These are phyloP conservation scores for Trichoderma lentiforme DNA, from an alignment of 2,329 filamentous ascomycete species.

Conservation along the genomic window DNA sequence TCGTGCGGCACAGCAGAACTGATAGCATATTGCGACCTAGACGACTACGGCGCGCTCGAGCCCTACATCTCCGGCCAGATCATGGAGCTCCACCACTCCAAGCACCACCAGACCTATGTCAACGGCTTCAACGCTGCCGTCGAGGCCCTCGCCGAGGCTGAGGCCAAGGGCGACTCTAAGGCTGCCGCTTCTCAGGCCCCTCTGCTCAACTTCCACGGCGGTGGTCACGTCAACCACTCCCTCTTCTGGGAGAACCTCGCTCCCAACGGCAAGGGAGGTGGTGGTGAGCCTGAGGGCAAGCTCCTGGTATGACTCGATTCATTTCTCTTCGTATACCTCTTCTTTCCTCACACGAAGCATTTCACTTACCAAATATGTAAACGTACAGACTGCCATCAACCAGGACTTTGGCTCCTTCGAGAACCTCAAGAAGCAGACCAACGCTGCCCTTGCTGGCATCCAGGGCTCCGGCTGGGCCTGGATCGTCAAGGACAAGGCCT, in stretches of 20 bases:
- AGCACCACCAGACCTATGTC: conserved; percentile 93
- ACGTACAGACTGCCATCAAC: conserved; percentile 52
- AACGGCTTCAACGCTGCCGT: conserved; percentile 79
- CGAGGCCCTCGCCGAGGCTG: conserved; percentile 66
- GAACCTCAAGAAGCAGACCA: conserved; percentile 64
- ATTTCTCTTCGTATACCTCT: background rate
- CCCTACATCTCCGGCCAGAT: conserved; percentile 79
- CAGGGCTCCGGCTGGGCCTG: conserved; percentile 91
- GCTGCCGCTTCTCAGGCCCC: conserved; percentile 50
- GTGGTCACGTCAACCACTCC: conserved; percentile 82
- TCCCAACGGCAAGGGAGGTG: conserved; percentile 59
- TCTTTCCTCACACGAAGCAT: background rate
- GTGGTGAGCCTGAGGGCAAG: conserved; percentile 58
- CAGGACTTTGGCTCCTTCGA: conserved; percentile 66
- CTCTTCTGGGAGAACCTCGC: conserved; percentile 83
- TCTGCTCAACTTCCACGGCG: conserved; percentile 74
- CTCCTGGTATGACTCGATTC: conserved; percentile 47
- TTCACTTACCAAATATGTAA: background rate
- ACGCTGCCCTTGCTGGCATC: conserved; percentile 65
- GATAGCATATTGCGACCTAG: conserved; percentile 42
- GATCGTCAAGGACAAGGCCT: conserved; percentile 70
- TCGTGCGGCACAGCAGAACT: background rate
- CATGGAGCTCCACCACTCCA: conserved; percentile 94
- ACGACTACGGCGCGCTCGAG: conserved; percentile 96
- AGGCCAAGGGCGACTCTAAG: conserved; percentile 57